Evolutionary conservation across 1,139 yeast genomes (phyloP).

Genomic region (Yamadazyma friedrichii): DNA sequence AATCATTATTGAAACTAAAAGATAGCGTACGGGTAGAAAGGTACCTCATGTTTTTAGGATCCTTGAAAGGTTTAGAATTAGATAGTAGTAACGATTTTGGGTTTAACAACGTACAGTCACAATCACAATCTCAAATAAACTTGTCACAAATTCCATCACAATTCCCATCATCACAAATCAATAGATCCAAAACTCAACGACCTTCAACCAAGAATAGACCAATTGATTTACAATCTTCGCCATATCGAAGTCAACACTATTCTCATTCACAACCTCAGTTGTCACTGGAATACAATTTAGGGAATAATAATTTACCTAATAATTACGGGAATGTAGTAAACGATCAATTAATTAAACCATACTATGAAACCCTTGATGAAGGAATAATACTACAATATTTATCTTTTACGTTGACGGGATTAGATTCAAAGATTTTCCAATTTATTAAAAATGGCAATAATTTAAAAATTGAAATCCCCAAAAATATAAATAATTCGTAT

Average conservation of each 20-base stretch:
- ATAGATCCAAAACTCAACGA: not conserved
- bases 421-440: constrained; percentile 62
- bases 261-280: constrained; percentile 3
- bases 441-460: constrained; percentile 35
- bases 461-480: constrained; percentile 43
- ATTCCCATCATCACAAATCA: not conserved
- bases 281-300: constrained; percentile 5
- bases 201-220: not conserved
- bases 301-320: not conserved
- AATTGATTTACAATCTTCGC: constrained; percentile 15
- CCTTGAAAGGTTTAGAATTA: constrained; percentile 12
- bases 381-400: constrained; percentile 54
- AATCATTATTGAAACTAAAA: constrained; percentile 27
- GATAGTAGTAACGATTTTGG: not conserved
- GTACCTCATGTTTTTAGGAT: constrained; percentile 35
- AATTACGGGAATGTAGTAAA: constrained; percentile 11
- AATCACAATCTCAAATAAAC: not conserved
- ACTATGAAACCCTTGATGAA: constrained; percentile 43
- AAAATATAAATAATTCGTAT: constrained; percentile 53
- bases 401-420: constrained; percentile 69
- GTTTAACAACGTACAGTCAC: not conserved
- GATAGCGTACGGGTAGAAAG: constrained; percentile 34
- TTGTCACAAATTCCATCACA: not conserved
- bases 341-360: constrained; percentile 26
- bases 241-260: constrained; percentile 8